Evolutionary conservation across 1,284 basidiomycete species (phyloP).

Genomic region (Entoloma clypeatum): DNA sequence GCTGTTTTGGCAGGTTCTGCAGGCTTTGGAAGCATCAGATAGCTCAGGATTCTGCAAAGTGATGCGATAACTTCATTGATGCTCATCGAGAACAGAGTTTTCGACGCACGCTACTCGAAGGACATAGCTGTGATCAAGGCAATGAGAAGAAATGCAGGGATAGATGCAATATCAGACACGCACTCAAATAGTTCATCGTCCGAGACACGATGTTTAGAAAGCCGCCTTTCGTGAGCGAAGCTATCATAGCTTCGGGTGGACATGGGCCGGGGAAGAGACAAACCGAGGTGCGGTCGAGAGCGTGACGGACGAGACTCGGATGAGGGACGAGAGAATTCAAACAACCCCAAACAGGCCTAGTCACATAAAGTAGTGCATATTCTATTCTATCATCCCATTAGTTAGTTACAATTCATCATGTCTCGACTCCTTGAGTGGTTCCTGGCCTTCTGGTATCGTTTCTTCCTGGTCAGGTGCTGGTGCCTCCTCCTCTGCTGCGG

Average conservation of each 20-base stretch:
- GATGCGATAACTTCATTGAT: not conserved
- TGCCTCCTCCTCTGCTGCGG: constrained; percentile 4
- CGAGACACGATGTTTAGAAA: constrained; percentile 70
- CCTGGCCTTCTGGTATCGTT: too few relatives aligned
- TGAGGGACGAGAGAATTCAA: too few relatives aligned
- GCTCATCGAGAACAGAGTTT: not conserved
- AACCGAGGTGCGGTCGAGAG: not conserved
- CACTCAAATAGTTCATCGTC: constrained; percentile 84
- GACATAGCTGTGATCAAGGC: constrained; percentile 52
- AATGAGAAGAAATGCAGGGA: constrained; percentile 12
- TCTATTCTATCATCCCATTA: too few relatives aligned
- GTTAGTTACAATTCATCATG: too few relatives aligned
- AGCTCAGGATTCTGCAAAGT: constrained; percentile 54
- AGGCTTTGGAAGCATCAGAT: constrained; percentile 64
- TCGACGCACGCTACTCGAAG: constrained; percentile 72
- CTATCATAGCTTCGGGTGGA: constrained; percentile 70
- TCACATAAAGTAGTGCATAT: too few relatives aligned
- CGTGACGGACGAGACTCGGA: not conserved
- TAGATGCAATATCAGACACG: constrained; percentile 25
- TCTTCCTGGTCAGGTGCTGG: constrained; percentile 1
- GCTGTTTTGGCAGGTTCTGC: constrained; percentile 32
- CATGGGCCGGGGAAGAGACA: constrained; percentile 33
- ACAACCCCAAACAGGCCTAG: too few relatives aligned
- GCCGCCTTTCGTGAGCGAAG: constrained; percentile 59
- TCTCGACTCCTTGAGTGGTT: too few relatives aligned